phyloP scores from a whole-genome alignment of 139 green algal species.

The Chlamydomonas applanata region DNA sequence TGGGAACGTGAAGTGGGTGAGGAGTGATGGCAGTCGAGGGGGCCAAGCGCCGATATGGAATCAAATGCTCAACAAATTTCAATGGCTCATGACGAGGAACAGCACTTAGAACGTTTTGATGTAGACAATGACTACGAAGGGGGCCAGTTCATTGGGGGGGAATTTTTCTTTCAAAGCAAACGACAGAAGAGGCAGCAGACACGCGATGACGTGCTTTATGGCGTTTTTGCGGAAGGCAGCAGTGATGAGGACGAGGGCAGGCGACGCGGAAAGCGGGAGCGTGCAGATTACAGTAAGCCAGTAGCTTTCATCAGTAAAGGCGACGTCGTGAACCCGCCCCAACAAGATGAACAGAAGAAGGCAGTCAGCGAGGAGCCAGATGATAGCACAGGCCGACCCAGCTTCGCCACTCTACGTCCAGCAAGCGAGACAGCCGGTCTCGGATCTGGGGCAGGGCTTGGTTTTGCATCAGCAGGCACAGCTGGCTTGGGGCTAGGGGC shows the following conservation, averaged over 20 bases:
- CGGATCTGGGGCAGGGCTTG: constrained; percentile 24
- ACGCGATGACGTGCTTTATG: constrained; percentile 86
- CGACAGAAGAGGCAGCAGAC: constrained; percentile 68
- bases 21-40: too few relatives aligned
- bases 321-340: constrained; percentile 26
- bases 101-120: constrained; percentile 69
- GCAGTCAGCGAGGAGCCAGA: not conserved
- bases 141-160: constrained; percentile 74
- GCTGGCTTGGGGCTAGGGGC: constrained; percentile 22
- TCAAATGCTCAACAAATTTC: too few relatives aligned
- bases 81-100: constrained; percentile 52
- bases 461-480: constrained; percentile 20
- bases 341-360: constrained; percentile 1
- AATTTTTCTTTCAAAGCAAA: constrained; percentile 79
- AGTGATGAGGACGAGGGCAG: constrained; percentile 29
- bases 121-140: constrained; percentile 82
- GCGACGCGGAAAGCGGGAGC: constrained; percentile 5
- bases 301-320: constrained; percentile 85
- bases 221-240: constrained; percentile 69
- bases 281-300: constrained; percentile 66
- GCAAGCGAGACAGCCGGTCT: not conserved
- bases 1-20: too few relatives aligned
- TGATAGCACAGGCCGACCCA: constrained; percentile 13
- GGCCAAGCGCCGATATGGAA: too few relatives aligned
- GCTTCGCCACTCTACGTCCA: constrained; percentile 1